Evolutionary conservation across 1,284 basidiomycete genomes (phyloP), one percentile per base, ranked within the genome.

Genomic region (Coniferiporia sulphurascens): DNA sequence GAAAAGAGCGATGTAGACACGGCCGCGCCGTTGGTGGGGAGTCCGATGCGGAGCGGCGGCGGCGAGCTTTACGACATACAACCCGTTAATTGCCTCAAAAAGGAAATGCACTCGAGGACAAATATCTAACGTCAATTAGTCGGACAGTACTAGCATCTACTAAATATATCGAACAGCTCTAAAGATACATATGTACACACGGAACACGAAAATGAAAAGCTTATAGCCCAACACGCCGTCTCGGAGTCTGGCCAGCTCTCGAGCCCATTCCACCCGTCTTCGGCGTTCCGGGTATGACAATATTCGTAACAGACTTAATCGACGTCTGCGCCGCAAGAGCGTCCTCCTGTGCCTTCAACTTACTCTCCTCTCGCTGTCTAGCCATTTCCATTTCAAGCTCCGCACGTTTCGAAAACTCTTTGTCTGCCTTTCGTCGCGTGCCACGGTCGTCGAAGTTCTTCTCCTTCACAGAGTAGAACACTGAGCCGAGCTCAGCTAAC

Each of bases 391-490:
- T 86, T 76, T 98, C 94, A 19, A 97, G 74, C 72, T 97, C 93
- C 0, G 93, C 91, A 68, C 83, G 84, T 73, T 87, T 91, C 41
- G 88, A 93, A 72, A 98, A 95, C 70, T 98, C 93, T 46, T 88
- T 82, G 69, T 94, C 91, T 15, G 89, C 85, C 65, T 84, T 82
- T 12, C 85, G 81, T 52, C 87, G 77, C 60, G 82, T 84, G 6
- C 89, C 85, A 36, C 88, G 78, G 63, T 93, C 89, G 69, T 94
- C 93, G 70, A 97, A 96, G 76, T 93, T 93, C 78, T 95, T 93
- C 76, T 97, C 93, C 69, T 93, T 88, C 59, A 95, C 93, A 34
- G 92, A 94, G 76, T 92, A 98, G 79, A 96, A 97, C 15, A 96
- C 92, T 53, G 93, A 91, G 62, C 94, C 93, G 54, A 95, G 82